Evolutionary conservation across 2,329 filamentous ascomycete genomes (phyloP), one percentile per base, ranked within the genome.

Genomic region (Penicillium sp.): DNA sequence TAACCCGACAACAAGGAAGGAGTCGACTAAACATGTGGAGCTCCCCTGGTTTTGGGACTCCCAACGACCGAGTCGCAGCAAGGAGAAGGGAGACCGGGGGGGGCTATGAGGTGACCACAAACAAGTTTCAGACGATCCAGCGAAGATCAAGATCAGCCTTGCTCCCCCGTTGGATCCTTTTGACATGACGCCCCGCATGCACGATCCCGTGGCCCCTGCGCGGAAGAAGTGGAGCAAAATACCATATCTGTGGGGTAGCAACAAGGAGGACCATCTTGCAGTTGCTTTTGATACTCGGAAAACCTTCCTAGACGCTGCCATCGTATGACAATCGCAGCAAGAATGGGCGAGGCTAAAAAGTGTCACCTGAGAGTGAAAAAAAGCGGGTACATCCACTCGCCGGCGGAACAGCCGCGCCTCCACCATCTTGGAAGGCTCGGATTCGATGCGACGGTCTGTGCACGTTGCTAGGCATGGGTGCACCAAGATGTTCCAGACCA

Each of bases 221-320:
- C 36, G 15, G 10, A 15, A 15, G 23, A 12, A 39, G 34, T 40
- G 33, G 41, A 40, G 17, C 17, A 10, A 27, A 18, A 7, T 27
- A 10, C 12, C 17, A 20, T 27, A 51, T 24, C 39, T 40, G 42
- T 46, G 42, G 41, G 48, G 42, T 36, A 37, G 12, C 32, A 32
- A 13, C 12, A 37, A 13, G 32, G 23, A 43, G 34, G 12, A 40
- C 21, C 20, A 33, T 21, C 20, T 26, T 32, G 29, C 18, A 36
- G n/a, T 41, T 41, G 33, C 41, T 45, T 45, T 45, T 41, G 40
- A 45, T 43, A 44, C 33, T 51, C 48, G 48, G 48, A 41, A 40
- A 46, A 51, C 48, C 42, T 51, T 45, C 48, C 48, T 34, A 13
- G n/a, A 29, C 9, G 8, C n/a, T 10, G 9, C 34, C n/a, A 15